Evolutionary conservation across 495 filamentous ascomycete genomes (phyloP).

Genomic region (Margaritispora aquatica): DNA sequence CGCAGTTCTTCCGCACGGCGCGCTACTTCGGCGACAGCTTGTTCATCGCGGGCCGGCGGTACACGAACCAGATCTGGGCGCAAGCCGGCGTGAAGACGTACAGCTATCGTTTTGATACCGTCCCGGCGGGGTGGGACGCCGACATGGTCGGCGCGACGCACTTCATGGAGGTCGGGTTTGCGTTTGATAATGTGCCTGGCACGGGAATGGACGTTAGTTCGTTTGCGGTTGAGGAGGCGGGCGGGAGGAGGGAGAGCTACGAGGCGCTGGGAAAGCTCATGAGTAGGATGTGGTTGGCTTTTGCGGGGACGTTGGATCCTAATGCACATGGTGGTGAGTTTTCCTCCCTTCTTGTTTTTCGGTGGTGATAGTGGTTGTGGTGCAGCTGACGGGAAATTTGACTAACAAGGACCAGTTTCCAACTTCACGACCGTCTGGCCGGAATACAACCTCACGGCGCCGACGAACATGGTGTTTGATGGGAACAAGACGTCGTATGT

Average conservation of each 20-base stretch:
- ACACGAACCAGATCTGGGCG: conserved; percentile 35
- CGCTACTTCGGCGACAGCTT: conserved; percentile 31
- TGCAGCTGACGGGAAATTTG: no score
- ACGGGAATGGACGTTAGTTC: conserved; percentile 7
- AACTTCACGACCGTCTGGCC: background rate
- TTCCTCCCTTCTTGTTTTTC: background rate
- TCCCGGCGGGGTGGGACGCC: conserved; percentile 12
- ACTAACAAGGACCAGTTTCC: background rate
- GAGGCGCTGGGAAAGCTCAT: conserved; percentile 31
- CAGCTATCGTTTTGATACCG: conserved; percentile 39
- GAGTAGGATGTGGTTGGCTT: conserved; percentile 36
- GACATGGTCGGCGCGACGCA: conserved; percentile 4
- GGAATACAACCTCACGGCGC: conserved; percentile 8
- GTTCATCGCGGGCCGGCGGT: conserved; percentile 32
- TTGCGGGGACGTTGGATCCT: conserved; percentile 33
- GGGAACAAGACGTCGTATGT: conserved; percentile 39
- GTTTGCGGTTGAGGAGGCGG: conserved; percentile 15
- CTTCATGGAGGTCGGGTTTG: conserved; percentile 12
- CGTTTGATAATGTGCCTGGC: conserved; percentile 9
- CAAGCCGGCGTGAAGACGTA: conserved; percentile 28
- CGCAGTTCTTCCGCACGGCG: conserved; percentile 27
- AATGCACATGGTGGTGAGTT: conserved; percentile 25
- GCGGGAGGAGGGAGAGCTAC: conserved; percentile 13
- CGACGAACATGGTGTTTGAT: conserved; percentile 40
- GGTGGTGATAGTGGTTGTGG: no score